These are phyloP conservation scores for Aegilops sharonensis DNA, from an alignment of 176 grass and related monocot genomes.

Conservation along the genomic window DNA sequence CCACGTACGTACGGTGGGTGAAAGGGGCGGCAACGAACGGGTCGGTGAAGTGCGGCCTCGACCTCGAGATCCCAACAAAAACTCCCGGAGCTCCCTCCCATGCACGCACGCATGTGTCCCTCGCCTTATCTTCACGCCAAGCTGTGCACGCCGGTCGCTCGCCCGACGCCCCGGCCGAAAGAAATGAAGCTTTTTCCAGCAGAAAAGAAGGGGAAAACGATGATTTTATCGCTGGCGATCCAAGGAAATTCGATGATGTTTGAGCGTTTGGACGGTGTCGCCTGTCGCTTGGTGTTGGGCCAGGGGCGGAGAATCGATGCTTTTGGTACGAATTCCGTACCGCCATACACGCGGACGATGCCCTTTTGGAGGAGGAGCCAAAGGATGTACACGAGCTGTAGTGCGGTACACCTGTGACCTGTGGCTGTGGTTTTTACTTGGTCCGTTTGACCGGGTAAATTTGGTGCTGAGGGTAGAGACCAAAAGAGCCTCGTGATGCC, in stretches of 20 bases:
- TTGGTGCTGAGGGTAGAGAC: background rate
- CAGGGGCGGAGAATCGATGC: background rate
- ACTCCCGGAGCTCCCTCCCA: background rate
- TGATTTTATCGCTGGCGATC: background rate
- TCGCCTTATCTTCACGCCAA: conserved; percentile 3
- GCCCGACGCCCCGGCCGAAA: background rate
- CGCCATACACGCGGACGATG: background rate
- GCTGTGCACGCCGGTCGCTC: background rate
- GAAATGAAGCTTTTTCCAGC: no score
- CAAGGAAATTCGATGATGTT: background rate
- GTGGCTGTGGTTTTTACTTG: background rate
- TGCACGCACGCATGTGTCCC: background rate
- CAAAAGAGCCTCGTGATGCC: background rate
- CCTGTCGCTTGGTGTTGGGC: background rate
- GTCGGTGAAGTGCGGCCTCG: conserved; percentile 16
- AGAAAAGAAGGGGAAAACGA: no score
- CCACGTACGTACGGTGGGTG: background rate
- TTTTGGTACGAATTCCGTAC: conserved; percentile 13
- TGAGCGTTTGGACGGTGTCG: background rate
- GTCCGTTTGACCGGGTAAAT: background rate
- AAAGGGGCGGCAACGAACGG: background rate
- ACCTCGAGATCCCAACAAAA: conserved; percentile 17
- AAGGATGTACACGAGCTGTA: background rate
- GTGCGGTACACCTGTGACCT: background rate
- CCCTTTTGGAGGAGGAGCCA: background rate